These are phyloP conservation scores for Aureobasidium sp. DNA, from an alignment of 2,329 filamentous ascomycete species.

Conservation along the genomic window DNA sequence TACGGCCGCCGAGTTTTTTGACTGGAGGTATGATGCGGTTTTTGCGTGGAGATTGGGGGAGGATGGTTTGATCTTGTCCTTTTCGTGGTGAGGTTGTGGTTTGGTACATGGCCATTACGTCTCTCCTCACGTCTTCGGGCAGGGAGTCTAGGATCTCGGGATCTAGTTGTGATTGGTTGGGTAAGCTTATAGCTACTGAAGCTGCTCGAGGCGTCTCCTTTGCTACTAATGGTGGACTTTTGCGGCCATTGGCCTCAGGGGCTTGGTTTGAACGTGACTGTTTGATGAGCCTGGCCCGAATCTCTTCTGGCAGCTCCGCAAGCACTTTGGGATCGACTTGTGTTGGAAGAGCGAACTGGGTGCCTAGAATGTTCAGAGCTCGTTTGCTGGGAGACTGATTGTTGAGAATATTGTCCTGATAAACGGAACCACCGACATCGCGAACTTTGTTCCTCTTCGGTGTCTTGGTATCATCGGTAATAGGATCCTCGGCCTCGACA, in stretches of 20 bases:
- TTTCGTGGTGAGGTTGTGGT: constrained; percentile 25
- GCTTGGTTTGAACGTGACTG: constrained; percentile 34
- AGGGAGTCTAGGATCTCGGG: constrained; percentile 75
- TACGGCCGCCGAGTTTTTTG: constrained; percentile 53
- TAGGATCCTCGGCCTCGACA: constrained; percentile 32
- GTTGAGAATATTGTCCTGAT: constrained; percentile 31
- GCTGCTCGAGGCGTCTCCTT: not conserved
- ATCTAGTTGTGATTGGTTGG: constrained; percentile 71
- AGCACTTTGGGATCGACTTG: constrained; percentile 77
- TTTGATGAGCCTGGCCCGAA: constrained; percentile 65
- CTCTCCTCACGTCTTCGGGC: constrained; percentile 77
- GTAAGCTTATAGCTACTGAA: constrained; percentile 36
- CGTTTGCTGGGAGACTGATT: constrained; percentile 50
- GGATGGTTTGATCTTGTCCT: constrained; percentile 29
- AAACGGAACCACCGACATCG: constrained; percentile 26
- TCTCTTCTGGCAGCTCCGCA: constrained; percentile 75
- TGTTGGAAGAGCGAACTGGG: constrained; percentile 83
- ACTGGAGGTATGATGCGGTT: constrained; percentile 45
- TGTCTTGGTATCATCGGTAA: constrained; percentile 41
- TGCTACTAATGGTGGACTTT: not conserved
- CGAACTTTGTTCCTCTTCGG: constrained; percentile 27
- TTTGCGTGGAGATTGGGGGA: constrained; percentile 49
- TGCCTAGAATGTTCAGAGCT: constrained; percentile 72
- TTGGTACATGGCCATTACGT: constrained; percentile 68
- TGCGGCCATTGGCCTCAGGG: not conserved